Evolutionary conservation across 2,329 filamentous ascomycete species (phyloP).

Genomic region (Myotisia sp.): DNA sequence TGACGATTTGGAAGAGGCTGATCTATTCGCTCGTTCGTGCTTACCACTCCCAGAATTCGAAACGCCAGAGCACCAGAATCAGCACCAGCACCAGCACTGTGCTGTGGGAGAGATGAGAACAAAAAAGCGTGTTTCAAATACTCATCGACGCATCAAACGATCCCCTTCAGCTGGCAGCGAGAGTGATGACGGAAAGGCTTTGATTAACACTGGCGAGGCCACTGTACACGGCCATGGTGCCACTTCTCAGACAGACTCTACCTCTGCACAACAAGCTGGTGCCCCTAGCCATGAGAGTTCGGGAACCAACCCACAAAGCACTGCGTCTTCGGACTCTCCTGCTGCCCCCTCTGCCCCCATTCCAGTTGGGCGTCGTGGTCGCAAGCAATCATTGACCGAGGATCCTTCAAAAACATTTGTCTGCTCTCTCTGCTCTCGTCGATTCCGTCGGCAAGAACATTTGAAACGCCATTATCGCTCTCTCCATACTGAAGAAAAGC

Average conservation of each 20-base stretch:
- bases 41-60: conserved; percentile 48
- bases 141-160: conserved; percentile 26
- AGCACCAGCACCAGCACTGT: no score
- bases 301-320: conserved; percentile 34
- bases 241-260: conserved; percentile 33
- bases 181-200: conserved; percentile 19
- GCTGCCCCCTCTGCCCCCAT: conserved; percentile 17
- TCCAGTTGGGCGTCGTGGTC: conserved; percentile 75
- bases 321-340: conserved; percentile 30
- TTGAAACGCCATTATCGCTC: conserved; percentile 97
- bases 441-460: conserved; percentile 96
- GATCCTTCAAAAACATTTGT: conserved; percentile 98
- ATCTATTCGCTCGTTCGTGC: conserved; percentile 45
- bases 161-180: conserved; percentile 13
- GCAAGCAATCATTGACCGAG: conserved; percentile 95
- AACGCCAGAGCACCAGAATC: conserved; percentile 8
- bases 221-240: conserved; percentile 20
- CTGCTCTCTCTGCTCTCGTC: conserved; percentile 87
- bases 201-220: conserved; percentile 17
- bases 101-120: conserved; percentile 35
- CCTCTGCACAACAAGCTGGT: conserved; percentile 24
- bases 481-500: conserved; percentile 96
- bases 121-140: conserved; percentile 32
- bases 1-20: conserved; percentile 58
- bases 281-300: conserved; percentile 32